Evolutionary conservation across 2,329 filamentous ascomycete genomes (phyloP).

Genomic region (Diaporthe australafricana): DNA sequence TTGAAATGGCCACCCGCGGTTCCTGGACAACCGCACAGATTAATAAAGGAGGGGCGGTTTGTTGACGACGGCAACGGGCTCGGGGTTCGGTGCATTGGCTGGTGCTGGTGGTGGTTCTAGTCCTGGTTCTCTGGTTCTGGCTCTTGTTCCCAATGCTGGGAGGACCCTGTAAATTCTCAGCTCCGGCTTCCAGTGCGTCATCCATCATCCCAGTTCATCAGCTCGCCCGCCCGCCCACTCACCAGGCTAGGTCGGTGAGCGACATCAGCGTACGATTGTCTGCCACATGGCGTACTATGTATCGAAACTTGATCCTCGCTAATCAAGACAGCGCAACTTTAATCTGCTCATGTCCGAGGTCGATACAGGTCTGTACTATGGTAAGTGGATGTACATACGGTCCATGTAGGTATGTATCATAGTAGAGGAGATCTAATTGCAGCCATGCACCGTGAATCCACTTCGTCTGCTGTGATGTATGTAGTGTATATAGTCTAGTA

Average conservation of each 20-base stretch:
- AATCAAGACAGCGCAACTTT: not conserved
- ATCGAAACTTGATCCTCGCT: slow-evolving; percentile 8
- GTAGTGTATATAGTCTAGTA: not conserved
- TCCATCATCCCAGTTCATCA: not conserved
- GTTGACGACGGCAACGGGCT: slow-evolving; percentile 24
- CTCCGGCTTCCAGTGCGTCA: slow-evolving; percentile 16
- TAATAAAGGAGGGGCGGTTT: not conserved
- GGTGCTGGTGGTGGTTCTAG: not conserved
- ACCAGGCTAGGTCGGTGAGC: not conserved
- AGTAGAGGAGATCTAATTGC: not conserved
- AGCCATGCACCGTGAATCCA: not conserved
- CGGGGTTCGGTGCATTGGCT: slow-evolving; percentile 2
- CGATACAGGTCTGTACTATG: not conserved
- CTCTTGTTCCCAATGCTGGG: not conserved
- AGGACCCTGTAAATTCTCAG: slow-evolving; percentile 15
- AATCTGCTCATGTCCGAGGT: not conserved
- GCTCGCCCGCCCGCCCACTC: not conserved
- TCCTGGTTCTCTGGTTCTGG: slow-evolving; percentile 10
- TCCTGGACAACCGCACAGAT: not conserved
- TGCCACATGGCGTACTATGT: not conserved
- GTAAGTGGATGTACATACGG: not conserved
- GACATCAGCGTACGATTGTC: not conserved
- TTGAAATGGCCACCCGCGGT: not conserved
- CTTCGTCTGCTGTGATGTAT: not conserved
- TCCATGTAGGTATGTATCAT: not conserved